These are phyloP conservation scores for Rhinocladiella similis DNA, from an alignment of 2,329 filamentous ascomycete species.

Conservation along the genomic window DNA sequence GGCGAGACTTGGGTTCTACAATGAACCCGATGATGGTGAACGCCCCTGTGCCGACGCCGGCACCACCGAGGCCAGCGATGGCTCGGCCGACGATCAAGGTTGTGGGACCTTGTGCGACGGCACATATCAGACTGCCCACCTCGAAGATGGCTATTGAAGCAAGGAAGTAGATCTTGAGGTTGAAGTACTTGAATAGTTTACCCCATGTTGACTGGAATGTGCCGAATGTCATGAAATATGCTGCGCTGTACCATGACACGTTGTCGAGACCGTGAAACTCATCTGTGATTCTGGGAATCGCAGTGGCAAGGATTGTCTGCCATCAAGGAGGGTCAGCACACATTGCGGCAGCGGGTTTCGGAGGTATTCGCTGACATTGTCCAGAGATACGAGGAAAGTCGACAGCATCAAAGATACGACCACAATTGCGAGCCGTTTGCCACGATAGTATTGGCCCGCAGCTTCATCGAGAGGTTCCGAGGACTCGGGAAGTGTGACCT, in stretches of 20 bases:
- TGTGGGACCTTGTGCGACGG: conserved; percentile 32
- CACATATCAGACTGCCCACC: conserved; percentile 33
- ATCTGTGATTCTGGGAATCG: conserved; percentile 28
- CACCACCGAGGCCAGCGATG: conserved; percentile 36
- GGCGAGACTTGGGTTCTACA: conserved; percentile 47
- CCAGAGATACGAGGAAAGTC: conserved; percentile 14
- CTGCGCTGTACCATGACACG: conserved; percentile 40
- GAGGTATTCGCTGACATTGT: conserved; percentile 3
- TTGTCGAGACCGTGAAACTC: conserved; percentile 41
- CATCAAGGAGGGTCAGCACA: not conserved
- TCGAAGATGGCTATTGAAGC: conserved; percentile 40
- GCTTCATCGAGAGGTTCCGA: not conserved
- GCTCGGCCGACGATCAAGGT: conserved; percentile 38
- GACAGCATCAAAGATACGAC: conserved; percentile 5
- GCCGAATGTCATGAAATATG: conserved; percentile 46
- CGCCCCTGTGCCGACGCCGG: conserved; percentile 41
- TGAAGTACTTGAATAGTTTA: conserved; percentile 48
- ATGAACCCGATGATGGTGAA: conserved; percentile 42
- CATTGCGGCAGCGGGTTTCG: not conserved
- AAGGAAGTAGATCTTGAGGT: conserved; percentile 46
- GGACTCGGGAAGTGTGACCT: not conserved
- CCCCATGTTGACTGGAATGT: conserved; percentile 48
- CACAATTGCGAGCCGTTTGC: conserved; percentile 9
- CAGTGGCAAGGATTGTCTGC: conserved; percentile 12
- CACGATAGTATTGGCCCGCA: not conserved